Base-by-base conservation (phyloP, 192 early-diverging fungal species). In the Linnemannia elongata region DNA sequence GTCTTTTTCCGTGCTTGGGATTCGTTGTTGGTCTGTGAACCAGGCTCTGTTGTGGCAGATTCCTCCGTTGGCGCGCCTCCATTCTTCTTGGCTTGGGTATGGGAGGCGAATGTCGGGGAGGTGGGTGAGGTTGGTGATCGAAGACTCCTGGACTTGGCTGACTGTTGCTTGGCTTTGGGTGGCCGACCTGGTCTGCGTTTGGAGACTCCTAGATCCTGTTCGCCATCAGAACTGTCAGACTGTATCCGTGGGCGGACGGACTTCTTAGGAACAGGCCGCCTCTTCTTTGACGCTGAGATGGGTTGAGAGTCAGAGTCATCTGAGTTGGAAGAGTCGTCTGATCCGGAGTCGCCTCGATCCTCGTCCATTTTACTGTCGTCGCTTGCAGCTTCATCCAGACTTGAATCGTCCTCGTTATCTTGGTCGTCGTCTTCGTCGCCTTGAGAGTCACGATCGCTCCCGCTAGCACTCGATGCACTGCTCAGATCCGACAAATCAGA, bases 401-500 rank as follows among this genome's bases (percentile, higher is more conserved):
- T 81, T 5, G 73, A 75, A 30, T 66, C 68, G 45, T 76, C 77
- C 13, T 79, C 70, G 24, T 66, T 70, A 30, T 69, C 27, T 6
- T 66, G 20, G 1, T 54, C 69, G 12, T 78, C 35, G 36, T 24
- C 69, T 24, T 36, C 20, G 41, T 27, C 60, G 27, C 27, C 60
- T 20, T 69, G 60, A 24, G 72, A 73, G 36, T 80, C 83, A n/a
- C n/a, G 66, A 33, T 85, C 82, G 24, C 73, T 76, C 10, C 69
- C 85, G 33, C 79, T 81, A 0, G 57, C 75, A 66, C 79, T 87
- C 3, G 85, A 87, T 6, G n/a, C 76, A 63, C 85, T 87, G 72
- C 79, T 87, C 27, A 87, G 76, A 30, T 87, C 85, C 6, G 85
- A 87, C 13, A 87, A 73, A 38, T 87, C 85, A 0, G 85, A 87